Base-by-base conservation (phyloP, 1,284 basidiomycete species). In the Ustanciosporium gigantosporum region DNA sequence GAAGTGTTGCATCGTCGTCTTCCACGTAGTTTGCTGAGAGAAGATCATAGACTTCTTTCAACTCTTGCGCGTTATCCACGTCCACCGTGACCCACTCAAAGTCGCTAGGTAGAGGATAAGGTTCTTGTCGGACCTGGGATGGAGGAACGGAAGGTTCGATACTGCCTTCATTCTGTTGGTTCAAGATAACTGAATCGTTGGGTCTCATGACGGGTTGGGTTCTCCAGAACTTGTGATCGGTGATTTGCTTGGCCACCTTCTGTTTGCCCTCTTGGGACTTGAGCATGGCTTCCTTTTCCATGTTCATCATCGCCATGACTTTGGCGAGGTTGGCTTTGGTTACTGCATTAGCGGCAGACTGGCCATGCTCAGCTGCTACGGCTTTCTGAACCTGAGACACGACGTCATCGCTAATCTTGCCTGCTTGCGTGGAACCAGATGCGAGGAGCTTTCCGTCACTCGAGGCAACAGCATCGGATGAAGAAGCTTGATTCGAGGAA, bases 11-110 rank as follows among this genome's bases (percentile, higher is more conserved):
- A 47, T 93, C 89, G 68, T 91, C 88, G 77, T 99, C 95, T 79
- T 99, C 95, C 37, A 98, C 93, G 69, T 98, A 98, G 80, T 98
- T 90, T 11, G 87, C 82, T 1, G 90, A 94, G 17, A 99, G 82
- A 7, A 99, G 83, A 57, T 92, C 88, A 73, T 96, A 91, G 9
- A 97, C 86, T 78, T 99, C 95, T 74, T 89, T 87, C 60, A 87
- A 84, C 90, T 96, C 65, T 0, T 14, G 31, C 11, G 86, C 80
- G 66, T 94, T 85, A 39, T 85, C 83, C 41, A 97, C 84, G 74
- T 98, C 90, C 29, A 98, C 77, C 3, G 82, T 84, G 23, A 85
- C 85, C 95, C 95, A 99, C 76, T 89, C 89, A 67, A 96, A 98
- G 48, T 96, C 92, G 57, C 87, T 87, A 2, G 91, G 95, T 11